Evolutionary conservation across 2,329 filamentous ascomycete genomes (phyloP), one percentile per base, ranked within the genome.

Genomic region (Xylariomycetidae sp.): DNA sequence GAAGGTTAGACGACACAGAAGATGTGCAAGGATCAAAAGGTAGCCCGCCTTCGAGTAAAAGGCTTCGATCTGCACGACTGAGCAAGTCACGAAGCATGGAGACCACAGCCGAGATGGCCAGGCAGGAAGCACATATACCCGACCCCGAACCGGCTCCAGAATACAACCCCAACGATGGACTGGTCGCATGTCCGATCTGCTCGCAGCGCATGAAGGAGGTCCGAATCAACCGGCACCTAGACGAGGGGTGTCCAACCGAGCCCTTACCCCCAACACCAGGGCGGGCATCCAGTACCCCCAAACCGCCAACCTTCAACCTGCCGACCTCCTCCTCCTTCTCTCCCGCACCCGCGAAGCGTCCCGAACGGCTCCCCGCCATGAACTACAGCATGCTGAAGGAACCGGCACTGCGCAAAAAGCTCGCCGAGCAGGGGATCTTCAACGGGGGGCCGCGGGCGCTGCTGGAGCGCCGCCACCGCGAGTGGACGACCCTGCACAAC

Each of bases 401-500:
- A 15, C 65, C 60, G 1, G 74, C 75, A 2, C 65, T 98, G 32
- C 76, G 80, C 30, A 92, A 85, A 53, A 96, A 95, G 60, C 65
- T 98, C 25, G 58, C 67, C 13, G 87, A 95, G 3, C 67, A 92
- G 1, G 87, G 89, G 1, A 79, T 96, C 36, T 81, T 86, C 0
- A 73, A 70, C 8, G 68, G 64, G 39, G 92, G 92, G 1, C 60
- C 71, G 1, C 82, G 82, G 28, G 64, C 71, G 28, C 67, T 89
- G 2, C 67, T 96, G 34, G 82, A 90, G 54, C 75, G 72, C 44
- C 76, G 93, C 13, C 89, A 96, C 52, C 85, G 76, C 16, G 92
- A 98, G 59, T 98, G 89, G 89, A 72, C 92, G 32, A 95, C 92
- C 23, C 64, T 98, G 13, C 95, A 87, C 83, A 98, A 98, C 57